Base-by-base conservation (phyloP, 2,329 filamentous ascomycete species). In the Colletotrichum euphorbiae region DNA sequence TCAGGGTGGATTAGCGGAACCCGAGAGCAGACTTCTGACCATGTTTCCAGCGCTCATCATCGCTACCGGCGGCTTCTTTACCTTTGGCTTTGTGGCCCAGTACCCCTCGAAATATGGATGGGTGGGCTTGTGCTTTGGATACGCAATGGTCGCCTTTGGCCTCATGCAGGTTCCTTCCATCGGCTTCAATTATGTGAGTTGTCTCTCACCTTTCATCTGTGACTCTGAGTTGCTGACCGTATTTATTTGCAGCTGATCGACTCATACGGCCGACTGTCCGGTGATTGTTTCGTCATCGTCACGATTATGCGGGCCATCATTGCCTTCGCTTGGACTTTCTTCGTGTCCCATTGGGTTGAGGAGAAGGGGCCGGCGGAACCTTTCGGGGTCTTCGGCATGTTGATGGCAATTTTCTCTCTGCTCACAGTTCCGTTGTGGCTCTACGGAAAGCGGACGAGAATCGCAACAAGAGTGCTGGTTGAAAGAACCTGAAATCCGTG, bases 251-350 rank as follows among this genome's bases (percentile, higher is more conserved):
- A 84, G 81, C 71, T 87, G 3, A 85, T 87, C 40, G 85, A 87
- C 42, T 77, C 83, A 0, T 87, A 87, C 70, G 75, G 77, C 0
- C 73, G 77, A 1, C 70, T 85, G 1, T 81, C 82, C 0, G 81
- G 80, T 1, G 84, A 87, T 70, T 87, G 84, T 71, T 87, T 88
- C 70, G 83, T 85, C 12, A 82, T 84, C 57, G 81, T 87, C 0
- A 85, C 84, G 1, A 81, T 81, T 36, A 74, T 83, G 15, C 78
- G 85, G 3, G 79, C 83, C 11, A 74, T 86, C 5, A 80, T 88
- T 8, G 78, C 81, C 0, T 87, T 87, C 70, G 80, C 83, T 0
- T 88, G 85, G 84, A 84, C 83, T 0, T 86, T 86, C 62, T 87
- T 87, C 50, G 81, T 84, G 0, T 79, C 79, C 3, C 75, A 80